Evolutionary conservation across 768 basidiomycete genomes (phyloP).

Genomic region (Psilocybe tampanensis): DNA sequence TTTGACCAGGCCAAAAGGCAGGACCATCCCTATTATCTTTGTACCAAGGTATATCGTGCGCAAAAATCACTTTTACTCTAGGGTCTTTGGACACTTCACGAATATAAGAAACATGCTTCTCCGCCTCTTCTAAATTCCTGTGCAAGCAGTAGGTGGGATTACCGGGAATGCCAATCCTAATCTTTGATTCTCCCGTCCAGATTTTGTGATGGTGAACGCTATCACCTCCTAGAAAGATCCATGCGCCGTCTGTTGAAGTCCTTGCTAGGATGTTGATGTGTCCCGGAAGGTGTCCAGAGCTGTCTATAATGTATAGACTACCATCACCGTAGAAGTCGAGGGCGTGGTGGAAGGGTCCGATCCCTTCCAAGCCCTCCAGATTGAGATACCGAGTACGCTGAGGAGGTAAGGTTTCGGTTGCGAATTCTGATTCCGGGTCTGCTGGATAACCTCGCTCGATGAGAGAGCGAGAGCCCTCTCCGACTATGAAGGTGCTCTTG

Average conservation of each 20-base stretch:
- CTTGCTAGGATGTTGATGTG: slow-evolving; percentile 58
- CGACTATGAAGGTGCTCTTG: slow-evolving; percentile 49
- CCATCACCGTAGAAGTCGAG: slow-evolving; percentile 61
- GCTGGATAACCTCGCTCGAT: slow-evolving; percentile 44
- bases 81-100: slow-evolving; percentile 36
- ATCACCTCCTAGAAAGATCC: slow-evolving; percentile 60
- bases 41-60: slow-evolving; percentile 59
- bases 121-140: slow-evolving; percentile 41
- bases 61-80: slow-evolving; percentile 48
- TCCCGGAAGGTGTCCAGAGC: slow-evolving; percentile 56
- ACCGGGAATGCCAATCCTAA: slow-evolving; percentile 33
- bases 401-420: slow-evolving; percentile 35
- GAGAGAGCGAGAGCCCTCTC: slow-evolving; percentile 35
- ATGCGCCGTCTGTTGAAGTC: slow-evolving; percentile 54
- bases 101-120: slow-evolving; percentile 41
- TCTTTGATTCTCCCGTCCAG: slow-evolving; percentile 43
- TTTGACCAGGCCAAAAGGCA: slow-evolving; percentile 46
- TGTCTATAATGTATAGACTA: slow-evolving; percentile 58
- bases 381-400: slow-evolving; percentile 41
- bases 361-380: slow-evolving; percentile 32
- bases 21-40: slow-evolving; percentile 41
- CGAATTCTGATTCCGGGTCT: slow-evolving; percentile 33
- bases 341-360: slow-evolving; percentile 54
- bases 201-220: slow-evolving; percentile 56
- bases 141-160: slow-evolving; percentile 44